Evolutionary conservation across 108 stramenopile genomes (phyloP).

Genomic region (Stephanodiscus triporus): DNA sequence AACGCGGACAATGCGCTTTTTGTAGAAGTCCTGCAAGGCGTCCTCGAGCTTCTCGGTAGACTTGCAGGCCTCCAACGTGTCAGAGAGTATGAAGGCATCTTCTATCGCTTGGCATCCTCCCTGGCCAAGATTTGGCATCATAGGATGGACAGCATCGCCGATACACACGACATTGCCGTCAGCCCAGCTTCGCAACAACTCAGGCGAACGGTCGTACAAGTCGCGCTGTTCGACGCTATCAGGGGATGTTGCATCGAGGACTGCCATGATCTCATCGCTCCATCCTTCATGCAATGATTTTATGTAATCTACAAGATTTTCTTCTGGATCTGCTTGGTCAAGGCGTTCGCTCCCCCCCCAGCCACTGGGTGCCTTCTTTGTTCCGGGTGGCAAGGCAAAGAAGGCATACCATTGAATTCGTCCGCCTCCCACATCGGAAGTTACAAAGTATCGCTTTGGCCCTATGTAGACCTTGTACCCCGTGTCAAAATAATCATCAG

Average conservation of each 20-base stretch:
- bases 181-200: conserved; percentile 90
- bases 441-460: conserved; percentile 96
- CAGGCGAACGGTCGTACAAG: conserved; percentile 93
- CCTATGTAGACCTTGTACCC: conserved; percentile 98
- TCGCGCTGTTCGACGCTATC: conserved; percentile 96
- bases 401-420: conserved; percentile 99
- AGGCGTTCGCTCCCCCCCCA: conserved; percentile 80
- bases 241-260: conserved; percentile 91
- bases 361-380: conserved; percentile 87
- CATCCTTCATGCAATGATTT: conserved; percentile 92
- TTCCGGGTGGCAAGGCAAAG: conserved; percentile 95
- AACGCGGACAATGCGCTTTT: conserved; percentile 87
- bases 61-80: conserved; percentile 78
- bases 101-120: conserved; percentile 98
- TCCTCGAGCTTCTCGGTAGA: conserved; percentile 72
- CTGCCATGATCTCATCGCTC: conserved; percentile 90
- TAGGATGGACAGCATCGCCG: conserved; percentile 95
- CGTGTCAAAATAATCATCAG: conserved; percentile 93
- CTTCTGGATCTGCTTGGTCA: conserved; percentile 74
- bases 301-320: conserved; percentile 92
- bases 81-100: conserved; percentile 93
- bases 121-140: conserved; percentile 98
- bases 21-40: conserved; percentile 89
- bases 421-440: conserved; percentile 94
- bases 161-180: conserved; percentile 92